Conservation (phyloP, 1,284 basidiomycete species). For the Rugosomyces carneus region DNA sequence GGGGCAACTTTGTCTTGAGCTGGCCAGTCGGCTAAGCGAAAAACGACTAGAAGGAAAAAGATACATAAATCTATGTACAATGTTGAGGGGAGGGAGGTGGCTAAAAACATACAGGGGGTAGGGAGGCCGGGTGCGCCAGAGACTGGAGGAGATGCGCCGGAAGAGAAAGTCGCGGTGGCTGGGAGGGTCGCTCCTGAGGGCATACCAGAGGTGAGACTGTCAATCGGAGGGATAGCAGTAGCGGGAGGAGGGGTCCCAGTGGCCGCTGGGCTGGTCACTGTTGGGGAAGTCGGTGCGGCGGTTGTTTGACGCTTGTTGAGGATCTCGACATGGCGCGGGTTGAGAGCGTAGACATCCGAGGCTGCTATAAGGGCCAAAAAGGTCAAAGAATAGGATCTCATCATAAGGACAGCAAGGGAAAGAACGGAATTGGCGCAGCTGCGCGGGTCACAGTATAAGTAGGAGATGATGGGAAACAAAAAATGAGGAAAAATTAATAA, state of each 20-base stretch:
- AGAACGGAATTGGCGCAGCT: constrained; percentile 16
- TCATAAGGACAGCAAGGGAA: constrained; percentile 21
- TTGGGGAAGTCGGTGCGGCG: constrained; percentile 4
- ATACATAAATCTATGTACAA: background rate
- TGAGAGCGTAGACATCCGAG: constrained; percentile 29
- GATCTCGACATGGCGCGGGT: constrained; percentile 22
- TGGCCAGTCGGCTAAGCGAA: constrained; percentile 53
- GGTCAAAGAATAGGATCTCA: constrained; percentile 39
- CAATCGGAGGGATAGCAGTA: constrained; percentile 45
- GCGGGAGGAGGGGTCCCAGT: constrained; percentile 27
- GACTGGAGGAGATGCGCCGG: constrained; percentile 57
- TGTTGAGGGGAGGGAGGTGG: too few relatives aligned
- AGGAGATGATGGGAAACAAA: constrained; percentile 11
- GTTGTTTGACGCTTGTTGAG: constrained; percentile 25
- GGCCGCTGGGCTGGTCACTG: constrained; percentile 23
- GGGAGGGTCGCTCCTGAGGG: constrained; percentile 46
- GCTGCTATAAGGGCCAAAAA: constrained; percentile 35
- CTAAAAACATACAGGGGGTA: constrained; percentile 42
- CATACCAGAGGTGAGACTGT: constrained; percentile 65
- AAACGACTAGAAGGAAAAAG: constrained; percentile 39
- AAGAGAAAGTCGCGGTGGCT: constrained; percentile 44
- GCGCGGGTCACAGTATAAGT: constrained; percentile 15
- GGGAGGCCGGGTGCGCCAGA: constrained; percentile 63
- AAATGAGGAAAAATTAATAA: constrained; percentile 2
- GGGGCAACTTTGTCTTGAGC: constrained; percentile 61